These are phyloP conservation scores for Aspergillus chevalieri DNA, from an alignment of 2,329 filamentous ascomycete species.

Conservation along the genomic window DNA sequence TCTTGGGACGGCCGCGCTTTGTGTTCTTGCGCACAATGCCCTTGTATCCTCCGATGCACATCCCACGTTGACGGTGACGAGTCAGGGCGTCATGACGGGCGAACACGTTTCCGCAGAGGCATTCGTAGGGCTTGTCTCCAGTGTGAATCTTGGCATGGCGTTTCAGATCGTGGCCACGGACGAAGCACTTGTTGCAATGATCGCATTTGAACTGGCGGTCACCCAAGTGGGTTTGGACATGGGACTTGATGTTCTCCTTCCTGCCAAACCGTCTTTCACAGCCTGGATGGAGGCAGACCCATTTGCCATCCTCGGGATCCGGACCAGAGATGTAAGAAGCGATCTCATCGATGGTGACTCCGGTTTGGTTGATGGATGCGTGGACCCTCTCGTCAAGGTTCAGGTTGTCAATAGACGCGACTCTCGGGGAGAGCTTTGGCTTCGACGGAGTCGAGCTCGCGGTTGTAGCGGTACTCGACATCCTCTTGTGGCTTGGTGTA, in stretches of 20 bases:
- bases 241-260: slow-evolving; percentile 97
- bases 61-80: slow-evolving; percentile 85
- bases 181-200: slow-evolving; percentile 90
- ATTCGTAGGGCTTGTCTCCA: slow-evolving; percentile 90
- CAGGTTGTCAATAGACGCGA: slow-evolving; percentile 42
- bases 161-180: slow-evolving; percentile 94
- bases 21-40: slow-evolving; percentile 63
- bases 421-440: slow-evolving; percentile 35
- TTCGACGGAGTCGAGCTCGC: slow-evolving; percentile 22
- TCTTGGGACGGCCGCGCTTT: slow-evolving; percentile 62
- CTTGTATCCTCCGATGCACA: slow-evolving; percentile 93
- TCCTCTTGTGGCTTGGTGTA: slow-evolving; percentile 19
- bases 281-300: slow-evolving; percentile 67
- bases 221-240: slow-evolving; percentile 95
- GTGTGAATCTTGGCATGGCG: slow-evolving; percentile 96
- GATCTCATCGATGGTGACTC: slow-evolving; percentile 81
- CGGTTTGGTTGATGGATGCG: slow-evolving; percentile 67
- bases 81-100: slow-evolving; percentile 93
- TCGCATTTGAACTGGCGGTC: slow-evolving; percentile 94
- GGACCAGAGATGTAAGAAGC: slow-evolving; percentile 67
- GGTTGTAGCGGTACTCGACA: slow-evolving; percentile 12
- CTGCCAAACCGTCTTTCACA: slow-evolving; percentile 91
- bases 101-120: slow-evolving; percentile 89
- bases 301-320: slow-evolving; percentile 68
- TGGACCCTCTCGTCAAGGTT: slow-evolving; percentile 52